A percentile compares a stretch with the other conserved stretches of the same genome.
phyloP scores from a whole-genome alignment of 2,329 filamentous ascomycete species.

The Beauveria varroae region DNA sequence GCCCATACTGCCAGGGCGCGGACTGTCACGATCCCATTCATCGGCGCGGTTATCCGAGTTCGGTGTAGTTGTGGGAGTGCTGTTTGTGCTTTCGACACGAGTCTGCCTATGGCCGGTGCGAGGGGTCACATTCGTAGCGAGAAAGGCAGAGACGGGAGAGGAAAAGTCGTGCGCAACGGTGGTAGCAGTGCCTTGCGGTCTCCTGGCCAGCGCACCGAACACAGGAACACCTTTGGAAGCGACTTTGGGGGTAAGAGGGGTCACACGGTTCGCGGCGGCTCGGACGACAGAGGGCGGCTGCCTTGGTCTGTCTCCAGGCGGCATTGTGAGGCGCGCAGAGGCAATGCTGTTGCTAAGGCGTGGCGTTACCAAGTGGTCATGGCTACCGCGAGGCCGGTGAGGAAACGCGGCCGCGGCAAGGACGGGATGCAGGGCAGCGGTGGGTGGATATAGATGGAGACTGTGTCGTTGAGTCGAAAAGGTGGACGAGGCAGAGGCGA shows the following conservation, averaged over 20 bases:
- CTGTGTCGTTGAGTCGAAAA: conserved; percentile 2
- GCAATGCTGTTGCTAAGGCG: conserved; percentile 4
- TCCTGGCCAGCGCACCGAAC: conserved; percentile 35
- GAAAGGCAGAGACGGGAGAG: conserved; percentile 45
- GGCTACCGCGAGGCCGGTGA: background rate
- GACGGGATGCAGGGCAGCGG: background rate
- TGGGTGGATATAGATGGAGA: background rate
- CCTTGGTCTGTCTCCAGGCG: conserved; percentile 46
- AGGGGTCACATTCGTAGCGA: conserved; percentile 67
- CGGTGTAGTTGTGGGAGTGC: conserved; percentile 58
- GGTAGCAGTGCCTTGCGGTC: conserved; percentile 18
- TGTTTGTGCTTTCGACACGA: conserved; percentile 60
- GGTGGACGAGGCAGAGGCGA: background rate
- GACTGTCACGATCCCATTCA: conserved; percentile 31
- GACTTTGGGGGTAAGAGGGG: conserved; percentile 49
- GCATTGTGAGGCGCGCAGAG: conserved; percentile 10
- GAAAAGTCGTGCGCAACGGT: conserved; percentile 32
- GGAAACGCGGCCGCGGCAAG: conserved; percentile 5
- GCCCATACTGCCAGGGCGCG: conserved; percentile 21
- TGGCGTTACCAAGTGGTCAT: conserved; percentile 4
- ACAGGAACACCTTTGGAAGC: conserved; percentile 31
- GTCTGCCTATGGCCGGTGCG: conserved; percentile 67
- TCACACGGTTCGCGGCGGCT: conserved; percentile 32
- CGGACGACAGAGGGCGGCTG: conserved; percentile 63
- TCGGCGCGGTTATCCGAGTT: conserved; percentile 35